Evolutionary conservation across 345 rosid genomes (phyloP).

Genomic region (Eucalyptus regnans): DNA sequence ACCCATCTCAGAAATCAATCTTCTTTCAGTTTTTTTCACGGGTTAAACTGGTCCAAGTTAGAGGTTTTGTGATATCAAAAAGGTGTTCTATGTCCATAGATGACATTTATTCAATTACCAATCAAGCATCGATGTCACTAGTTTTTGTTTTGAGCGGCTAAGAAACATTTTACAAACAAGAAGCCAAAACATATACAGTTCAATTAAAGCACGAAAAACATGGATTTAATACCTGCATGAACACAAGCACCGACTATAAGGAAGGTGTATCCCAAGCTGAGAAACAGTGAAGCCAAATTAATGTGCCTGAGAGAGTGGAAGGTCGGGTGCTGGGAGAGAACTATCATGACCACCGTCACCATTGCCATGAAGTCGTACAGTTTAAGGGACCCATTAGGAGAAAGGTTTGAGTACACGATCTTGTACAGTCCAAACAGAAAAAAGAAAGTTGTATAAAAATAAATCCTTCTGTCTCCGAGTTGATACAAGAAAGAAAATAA

Average conservation of each 20-base stretch:
- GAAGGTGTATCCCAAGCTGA: constrained; percentile 86
- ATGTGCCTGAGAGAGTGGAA: constrained; percentile 97
- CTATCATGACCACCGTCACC: constrained; percentile 79
- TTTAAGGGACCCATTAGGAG: constrained; percentile 66
- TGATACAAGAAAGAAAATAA: not conserved
- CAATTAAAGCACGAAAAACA: not conserved
- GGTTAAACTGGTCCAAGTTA: not conserved
- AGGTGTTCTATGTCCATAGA: not conserved
- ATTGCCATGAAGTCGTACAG: constrained; percentile 84
- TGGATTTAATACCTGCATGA: constrained; percentile 44
- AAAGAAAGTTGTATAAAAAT: not conserved
- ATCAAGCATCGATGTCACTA: not conserved
- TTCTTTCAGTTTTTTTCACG: not conserved
- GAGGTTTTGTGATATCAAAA: not conserved
- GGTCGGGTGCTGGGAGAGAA: constrained; percentile 80
- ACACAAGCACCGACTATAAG: constrained; percentile 87
- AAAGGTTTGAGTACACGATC: constrained; percentile 74
- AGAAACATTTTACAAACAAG: not conserved
- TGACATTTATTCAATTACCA: not conserved
- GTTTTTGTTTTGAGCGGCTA: not conserved
- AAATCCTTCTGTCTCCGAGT: not conserved
- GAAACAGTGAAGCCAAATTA: constrained; percentile 64
- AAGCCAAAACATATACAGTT: not conserved
- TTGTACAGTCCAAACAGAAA: constrained; percentile 4
- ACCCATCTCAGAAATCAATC: not conserved